A percentile compares a stretch with the other conserved stretches of the same genome.
These are phyloP conservation scores for Erodium texanum DNA, from an alignment of 441 rosid species.

Conservation along the genomic window DNA sequence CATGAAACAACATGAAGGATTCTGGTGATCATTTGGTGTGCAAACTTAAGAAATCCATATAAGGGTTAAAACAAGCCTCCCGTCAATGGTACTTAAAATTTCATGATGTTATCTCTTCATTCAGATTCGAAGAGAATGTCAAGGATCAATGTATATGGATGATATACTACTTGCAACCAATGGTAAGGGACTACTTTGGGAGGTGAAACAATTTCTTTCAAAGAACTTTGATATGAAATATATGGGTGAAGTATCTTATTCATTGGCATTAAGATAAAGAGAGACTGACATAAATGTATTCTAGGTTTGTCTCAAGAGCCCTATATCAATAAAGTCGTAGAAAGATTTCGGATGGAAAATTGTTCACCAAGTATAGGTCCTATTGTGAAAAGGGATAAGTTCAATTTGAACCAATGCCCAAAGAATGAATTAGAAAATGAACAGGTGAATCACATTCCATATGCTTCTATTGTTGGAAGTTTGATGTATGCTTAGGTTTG, in stretches of 20 bases:
- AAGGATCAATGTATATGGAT: conserved; percentile 3
- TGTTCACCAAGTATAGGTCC: background rate
- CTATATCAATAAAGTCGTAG: background rate
- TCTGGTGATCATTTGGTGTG: background rate
- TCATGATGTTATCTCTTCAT: background rate
- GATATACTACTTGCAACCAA: too few species aligned
- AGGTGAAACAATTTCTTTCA: conserved; percentile 3
- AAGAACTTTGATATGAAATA: conserved; percentile 11
- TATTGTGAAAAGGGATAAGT: too few species aligned
- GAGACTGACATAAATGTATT: too few species aligned
- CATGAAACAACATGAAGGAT: background rate
- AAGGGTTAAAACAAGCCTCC: conserved; percentile 4
- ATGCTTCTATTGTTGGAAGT: too few species aligned
- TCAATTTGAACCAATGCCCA: too few species aligned
- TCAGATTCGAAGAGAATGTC: background rate
- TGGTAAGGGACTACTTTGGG: background rate
- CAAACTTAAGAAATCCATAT: conserved; percentile 5
- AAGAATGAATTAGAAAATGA: too few species aligned
- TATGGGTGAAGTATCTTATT: conserved; percentile 6
- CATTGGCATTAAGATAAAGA: too few species aligned
- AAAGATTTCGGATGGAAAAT: background rate
- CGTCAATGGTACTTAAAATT: background rate
- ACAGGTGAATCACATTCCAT: too few species aligned
- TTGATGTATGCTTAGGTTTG: too few species aligned
- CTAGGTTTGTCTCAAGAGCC: too few species aligned